Evolutionary conservation across 805 yeast species (phyloP).

Genomic region (Metschnikowia koreensis): DNA sequence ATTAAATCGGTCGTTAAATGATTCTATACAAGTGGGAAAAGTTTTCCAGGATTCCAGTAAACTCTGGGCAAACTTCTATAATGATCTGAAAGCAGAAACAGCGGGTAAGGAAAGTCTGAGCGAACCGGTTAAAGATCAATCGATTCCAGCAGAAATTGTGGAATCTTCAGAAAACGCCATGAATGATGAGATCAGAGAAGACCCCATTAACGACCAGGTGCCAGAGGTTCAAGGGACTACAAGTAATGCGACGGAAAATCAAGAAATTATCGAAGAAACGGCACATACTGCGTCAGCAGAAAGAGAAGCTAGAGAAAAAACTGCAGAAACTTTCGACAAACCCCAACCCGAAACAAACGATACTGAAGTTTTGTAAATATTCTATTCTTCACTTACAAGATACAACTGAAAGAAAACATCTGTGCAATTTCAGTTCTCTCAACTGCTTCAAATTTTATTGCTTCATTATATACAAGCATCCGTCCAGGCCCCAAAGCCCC

Average conservation of each 20-base stretch:
- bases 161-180: not conserved
- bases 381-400: no score
- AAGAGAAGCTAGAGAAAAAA: not conserved
- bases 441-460: not conserved
- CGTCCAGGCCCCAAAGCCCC: slow-evolving; percentile 69
- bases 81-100: slow-evolving; percentile 36
- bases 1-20: slow-evolving; percentile 64
- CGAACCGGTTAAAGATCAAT: not conserved
- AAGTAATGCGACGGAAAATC: not conserved
- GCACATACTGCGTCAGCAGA: not conserved
- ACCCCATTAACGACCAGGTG: not conserved
- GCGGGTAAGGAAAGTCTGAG: not conserved
- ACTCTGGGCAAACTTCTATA: slow-evolving; percentile 70
- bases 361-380: not conserved
- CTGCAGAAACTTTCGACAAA: not conserved
- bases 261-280: not conserved
- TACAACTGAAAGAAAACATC: no score
- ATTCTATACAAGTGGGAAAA: slow-evolving; percentile 68
- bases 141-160: not conserved
- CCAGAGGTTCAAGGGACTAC: no score
- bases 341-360: not conserved
- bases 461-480: slow-evolving; percentile 55
- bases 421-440: no score
- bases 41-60: slow-evolving; percentile 70
- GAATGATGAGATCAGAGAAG: not conserved